Evolutionary conservation across 352 stramenopile genomes (phyloP), one percentile per base, ranked within the genome.

Genomic region (Phytopythium oedochilum): DNA sequence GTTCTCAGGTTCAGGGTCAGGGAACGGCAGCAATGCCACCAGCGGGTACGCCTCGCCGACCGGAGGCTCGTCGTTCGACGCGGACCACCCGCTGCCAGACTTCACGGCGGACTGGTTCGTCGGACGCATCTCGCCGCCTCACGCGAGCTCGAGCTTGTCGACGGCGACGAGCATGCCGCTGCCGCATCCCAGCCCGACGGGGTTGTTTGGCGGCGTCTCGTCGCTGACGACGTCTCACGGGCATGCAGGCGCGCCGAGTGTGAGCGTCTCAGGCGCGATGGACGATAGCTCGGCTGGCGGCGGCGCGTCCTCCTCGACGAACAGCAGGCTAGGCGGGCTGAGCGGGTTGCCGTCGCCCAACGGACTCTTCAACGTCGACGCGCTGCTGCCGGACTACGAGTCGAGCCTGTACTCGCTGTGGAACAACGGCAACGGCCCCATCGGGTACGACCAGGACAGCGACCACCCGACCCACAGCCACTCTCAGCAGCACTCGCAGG

Each of bases 331-430:
- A 23, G 32, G 32, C n/a, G 32, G 48, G 0, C 17, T 54, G 31
- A 43, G 48, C n/a, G 64, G 57, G 3, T 36, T 83, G 29, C 64
- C 63, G 44, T 78, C 71, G 20, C 70, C 75, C 5, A 81, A 61
- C 51, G 63, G 50, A 9, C 75, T 88, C 55, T 77, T 88, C 59
- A 63, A 71, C 32, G 74, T 84, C 32, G 68, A 81, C 26, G 77
- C 79, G 3, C 67, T 88, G 47, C 64, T 90, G n/a, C 67, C 73
- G 3, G 78, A 91, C 34, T 89, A 89, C 49, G 81, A 91, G 47
- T 64, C 78, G 22, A 68, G 72, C 1, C 69, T 91, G 25, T 87
- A 91, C 49, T 86, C 78, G 52, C 62, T 91, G 25, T 91, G 81
- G 81, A 87, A 75, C 51, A 60, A 66, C 2, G 52, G 48, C 31